A percentile compares a stretch with the other conserved stretches of the same genome.
Evolutionary conservation across 352 stramenopile species (phyloP).

Genomic region (Phytophthora citricola): DNA sequence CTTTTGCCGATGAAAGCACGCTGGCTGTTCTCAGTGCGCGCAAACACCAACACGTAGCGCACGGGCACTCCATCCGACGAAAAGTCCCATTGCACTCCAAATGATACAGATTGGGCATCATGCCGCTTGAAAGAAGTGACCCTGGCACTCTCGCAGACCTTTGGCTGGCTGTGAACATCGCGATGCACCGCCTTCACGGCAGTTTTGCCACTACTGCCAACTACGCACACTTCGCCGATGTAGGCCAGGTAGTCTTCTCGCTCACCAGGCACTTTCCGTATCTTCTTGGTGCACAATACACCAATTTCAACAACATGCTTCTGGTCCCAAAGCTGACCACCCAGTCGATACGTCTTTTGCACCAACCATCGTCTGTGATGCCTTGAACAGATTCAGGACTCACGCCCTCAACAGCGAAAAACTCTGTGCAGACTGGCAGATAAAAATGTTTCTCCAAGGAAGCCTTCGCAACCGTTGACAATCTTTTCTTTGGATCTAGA

Average conservation of each 20-base stretch:
- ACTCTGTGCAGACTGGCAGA: constrained; percentile 34
- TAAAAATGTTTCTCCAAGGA: constrained; percentile 48
- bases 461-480: constrained; percentile 38
- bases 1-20: constrained; percentile 42
- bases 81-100: constrained; percentile 42
- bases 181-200: constrained; percentile 17
- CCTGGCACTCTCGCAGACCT: constrained; percentile 26
- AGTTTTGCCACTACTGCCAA: constrained; percentile 25
- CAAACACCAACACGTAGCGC: constrained; percentile 44
- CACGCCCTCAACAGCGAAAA: constrained; percentile 28
- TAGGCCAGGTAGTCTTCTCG: constrained; percentile 38
- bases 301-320: constrained; percentile 57
- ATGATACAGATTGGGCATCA: constrained; percentile 28
- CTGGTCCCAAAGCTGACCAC: constrained; percentile 47
- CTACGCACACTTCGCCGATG: constrained; percentile 44
- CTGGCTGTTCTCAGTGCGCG: constrained; percentile 12
- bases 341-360: constrained; percentile 51
- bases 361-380: constrained; percentile 35
- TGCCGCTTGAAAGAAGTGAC: constrained; percentile 29
- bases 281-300: constrained; percentile 44
- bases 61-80: constrained; percentile 19
- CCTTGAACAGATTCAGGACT: constrained; percentile 21
- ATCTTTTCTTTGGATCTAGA: constrained; percentile 19
- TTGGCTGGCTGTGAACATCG: constrained; percentile 28
- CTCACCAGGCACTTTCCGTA: constrained; percentile 22